Base-by-base conservation (phyloP, 2,329 filamentous ascomycete genomes). In the Penicillium sp. region DNA sequence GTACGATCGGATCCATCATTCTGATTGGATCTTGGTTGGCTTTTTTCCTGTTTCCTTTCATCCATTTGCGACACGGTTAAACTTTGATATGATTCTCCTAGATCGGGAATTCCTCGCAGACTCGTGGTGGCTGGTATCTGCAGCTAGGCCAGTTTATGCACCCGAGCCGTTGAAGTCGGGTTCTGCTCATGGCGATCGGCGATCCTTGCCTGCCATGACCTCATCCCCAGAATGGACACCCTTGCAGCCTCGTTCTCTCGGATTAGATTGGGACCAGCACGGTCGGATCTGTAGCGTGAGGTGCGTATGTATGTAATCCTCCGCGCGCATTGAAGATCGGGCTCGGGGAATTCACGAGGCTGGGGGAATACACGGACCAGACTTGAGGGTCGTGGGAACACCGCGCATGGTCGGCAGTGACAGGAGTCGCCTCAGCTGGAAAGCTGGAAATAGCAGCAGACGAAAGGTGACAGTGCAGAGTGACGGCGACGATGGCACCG, bases 391-490 rank as follows among this genome's bases (percentile, higher is more conserved):
- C n/a, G n/a, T n/a, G n/a, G n/a, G n/a, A n/a, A n/a, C n/a, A n/a
- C n/a, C n/a, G n/a, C n/a, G n/a, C n/a, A n/a, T n/a, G n/a, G n/a
- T n/a, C n/a, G n/a, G n/a, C n/a, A n/a, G n/a, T n/a, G n/a, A n/a
- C n/a, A n/a, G n/a, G n/a, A 28, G 13, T 30, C 18, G 25, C 18
- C 28, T 18, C 16, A 26, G 37, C 27, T 27, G 33, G 18, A 18
- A 28, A 17, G 23, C 27, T 45, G 33, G 36, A 45, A 36, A 43
- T 43, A 36, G 39, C 19, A 44, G 18, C n/a, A 18, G 26, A 23
- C 21, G 17, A 15, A 46, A 45, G 58, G 60, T 63, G 27, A 56
- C 60, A 63, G 53, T 58, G 60, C 58, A 62, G 57, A 55, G 56
- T 57, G 43, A 51, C 53, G 41, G 35, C 27, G 29, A 18, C 25